Percentiles rank a stretch among this genome's conserved stretches.
phyloP scores from a whole-genome alignment of 345 rosid species.

The Gossypium thurberi region DNA sequence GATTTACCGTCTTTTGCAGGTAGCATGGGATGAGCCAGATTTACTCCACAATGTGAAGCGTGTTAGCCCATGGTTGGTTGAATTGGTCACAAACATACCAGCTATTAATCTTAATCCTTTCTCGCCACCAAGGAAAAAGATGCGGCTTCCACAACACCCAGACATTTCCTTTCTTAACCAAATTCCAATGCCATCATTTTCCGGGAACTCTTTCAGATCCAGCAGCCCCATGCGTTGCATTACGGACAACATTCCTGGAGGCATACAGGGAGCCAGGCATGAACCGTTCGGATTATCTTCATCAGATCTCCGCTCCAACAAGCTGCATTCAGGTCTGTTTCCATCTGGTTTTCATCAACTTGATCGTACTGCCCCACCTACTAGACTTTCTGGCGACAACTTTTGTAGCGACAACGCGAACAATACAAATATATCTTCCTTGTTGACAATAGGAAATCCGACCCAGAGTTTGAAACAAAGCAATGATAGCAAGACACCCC shows the following conservation, averaged over 20 bases:
- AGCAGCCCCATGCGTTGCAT: constrained; percentile 62
- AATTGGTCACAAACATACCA: constrained; percentile 73
- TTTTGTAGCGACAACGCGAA: constrained; percentile 22
- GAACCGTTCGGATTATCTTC: constrained; percentile 69
- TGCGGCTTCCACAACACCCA: constrained; percentile 51
- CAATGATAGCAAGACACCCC: constrained; percentile 48
- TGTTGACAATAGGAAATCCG: constrained; percentile 57
- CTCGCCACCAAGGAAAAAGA: constrained; percentile 86
- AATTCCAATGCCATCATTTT: constrained; percentile 54
- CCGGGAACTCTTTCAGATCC: constrained; percentile 47
- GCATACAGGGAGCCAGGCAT: constrained; percentile 99
- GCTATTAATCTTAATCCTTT: constrained; percentile 63
- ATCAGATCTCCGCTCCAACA: constrained; percentile 59
- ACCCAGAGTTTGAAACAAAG: constrained; percentile 30
- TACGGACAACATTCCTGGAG: constrained; percentile 78
- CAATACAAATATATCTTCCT: constrained; percentile 44
- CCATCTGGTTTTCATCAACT: constrained; percentile 40
- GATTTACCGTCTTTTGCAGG: constrained; percentile 38
- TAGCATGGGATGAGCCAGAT: constrained; percentile 98
- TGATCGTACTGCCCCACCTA: constrained; percentile 27
- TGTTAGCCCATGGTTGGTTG: constrained; percentile 93
- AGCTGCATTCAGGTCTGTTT: constrained; percentile 43
- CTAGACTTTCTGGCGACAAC: constrained; percentile 26
- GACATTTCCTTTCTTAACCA: constrained; percentile 53
- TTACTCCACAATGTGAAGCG: constrained; percentile 90